Percentiles rank a stretch among this genome's conserved stretches.
phyloP scores from a whole-genome alignment of 768 basidiomycete species.

The Clathrus columnatus region DNA sequence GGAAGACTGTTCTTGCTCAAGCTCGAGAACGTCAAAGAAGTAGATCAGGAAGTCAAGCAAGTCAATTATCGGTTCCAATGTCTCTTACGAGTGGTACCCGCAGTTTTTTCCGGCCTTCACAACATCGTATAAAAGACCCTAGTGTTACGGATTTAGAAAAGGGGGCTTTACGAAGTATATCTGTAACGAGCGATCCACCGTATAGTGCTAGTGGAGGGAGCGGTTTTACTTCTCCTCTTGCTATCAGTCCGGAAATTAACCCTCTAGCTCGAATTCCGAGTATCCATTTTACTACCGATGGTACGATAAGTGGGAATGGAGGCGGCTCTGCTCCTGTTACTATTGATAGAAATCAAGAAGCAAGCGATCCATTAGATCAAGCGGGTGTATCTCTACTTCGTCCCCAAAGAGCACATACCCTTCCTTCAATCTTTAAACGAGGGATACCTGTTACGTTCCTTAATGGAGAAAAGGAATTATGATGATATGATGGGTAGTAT shows the following conservation, averaged over 20 bases:
- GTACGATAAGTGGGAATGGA: not conserved
- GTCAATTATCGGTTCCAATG: not conserved
- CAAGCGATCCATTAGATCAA: not conserved
- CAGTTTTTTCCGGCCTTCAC: not conserved
- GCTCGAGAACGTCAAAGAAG: not conserved
- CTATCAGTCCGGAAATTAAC: not conserved
- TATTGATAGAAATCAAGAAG: not conserved
- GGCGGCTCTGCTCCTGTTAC: not conserved
- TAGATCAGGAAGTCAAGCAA: not conserved
- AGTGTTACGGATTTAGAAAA: not conserved
- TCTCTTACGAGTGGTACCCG: not conserved
- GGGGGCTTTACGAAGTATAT: not conserved
- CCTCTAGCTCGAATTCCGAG: not conserved
- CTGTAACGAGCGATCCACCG: not conserved
- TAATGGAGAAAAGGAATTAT: not conserved
- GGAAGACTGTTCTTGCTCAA: constrained; percentile 3
- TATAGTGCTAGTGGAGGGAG: not conserved
- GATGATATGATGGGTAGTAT: not conserved
- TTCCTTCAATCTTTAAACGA: not conserved
- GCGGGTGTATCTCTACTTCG: not conserved
- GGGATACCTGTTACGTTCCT: not conserved
- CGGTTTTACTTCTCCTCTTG: not conserved
- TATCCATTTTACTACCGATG: not conserved
- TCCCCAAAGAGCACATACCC: not conserved
- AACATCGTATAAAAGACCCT: not conserved